A percentile compares a stretch with the other conserved stretches of the same genome.
These are phyloP conservation scores for Asclepias syriaca DNA, from an alignment of 257 asterid genomes.

Conservation along the genomic window DNA sequence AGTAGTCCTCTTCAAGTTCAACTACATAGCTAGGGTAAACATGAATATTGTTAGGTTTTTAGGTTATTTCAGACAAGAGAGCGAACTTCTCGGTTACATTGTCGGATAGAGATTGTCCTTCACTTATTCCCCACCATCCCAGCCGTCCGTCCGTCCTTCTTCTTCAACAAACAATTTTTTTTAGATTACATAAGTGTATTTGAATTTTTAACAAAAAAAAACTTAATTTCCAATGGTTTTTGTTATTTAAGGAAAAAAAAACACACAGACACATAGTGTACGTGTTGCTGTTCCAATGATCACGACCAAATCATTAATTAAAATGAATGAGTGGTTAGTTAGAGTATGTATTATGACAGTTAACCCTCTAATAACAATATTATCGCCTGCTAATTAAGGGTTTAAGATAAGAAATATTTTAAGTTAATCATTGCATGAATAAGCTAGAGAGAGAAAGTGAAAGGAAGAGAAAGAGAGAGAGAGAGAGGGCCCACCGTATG, in stretches of 20 bases:
- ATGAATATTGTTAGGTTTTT: slow-evolving; percentile 18
- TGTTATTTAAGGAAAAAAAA: background rate
- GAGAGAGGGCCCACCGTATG: slow-evolving; percentile 18
- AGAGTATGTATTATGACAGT: too few relatives aligned
- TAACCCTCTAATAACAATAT: too few relatives aligned
- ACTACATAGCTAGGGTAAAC: background rate
- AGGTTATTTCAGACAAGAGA: slow-evolving; percentile 24
- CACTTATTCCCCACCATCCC: slow-evolving; percentile 40
- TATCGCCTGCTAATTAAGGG: too few relatives aligned
- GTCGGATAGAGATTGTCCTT: slow-evolving; percentile 33
- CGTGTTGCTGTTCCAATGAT: too few relatives aligned
- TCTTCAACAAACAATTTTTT: slow-evolving; percentile 9
- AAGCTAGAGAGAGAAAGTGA: slow-evolving; percentile 6
- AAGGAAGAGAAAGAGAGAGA: background rate
- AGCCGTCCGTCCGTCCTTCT: slow-evolving; percentile 31
- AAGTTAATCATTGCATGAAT: slow-evolving; percentile 35
- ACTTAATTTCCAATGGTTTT: slow-evolving; percentile 8
- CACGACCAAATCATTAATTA: too few relatives aligned
- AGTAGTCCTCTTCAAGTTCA: background rate
- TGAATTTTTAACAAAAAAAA: too few relatives aligned
- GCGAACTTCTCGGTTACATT: slow-evolving; percentile 31
- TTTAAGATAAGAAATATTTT: too few relatives aligned
- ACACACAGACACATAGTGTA: too few relatives aligned
- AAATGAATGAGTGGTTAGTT: too few relatives aligned
- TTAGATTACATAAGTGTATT: too few relatives aligned